These are phyloP conservation scores for Corynespora cassiicola DNA, from an alignment of 2,329 filamentous ascomycete genomes.

Conservation along the genomic window DNA sequence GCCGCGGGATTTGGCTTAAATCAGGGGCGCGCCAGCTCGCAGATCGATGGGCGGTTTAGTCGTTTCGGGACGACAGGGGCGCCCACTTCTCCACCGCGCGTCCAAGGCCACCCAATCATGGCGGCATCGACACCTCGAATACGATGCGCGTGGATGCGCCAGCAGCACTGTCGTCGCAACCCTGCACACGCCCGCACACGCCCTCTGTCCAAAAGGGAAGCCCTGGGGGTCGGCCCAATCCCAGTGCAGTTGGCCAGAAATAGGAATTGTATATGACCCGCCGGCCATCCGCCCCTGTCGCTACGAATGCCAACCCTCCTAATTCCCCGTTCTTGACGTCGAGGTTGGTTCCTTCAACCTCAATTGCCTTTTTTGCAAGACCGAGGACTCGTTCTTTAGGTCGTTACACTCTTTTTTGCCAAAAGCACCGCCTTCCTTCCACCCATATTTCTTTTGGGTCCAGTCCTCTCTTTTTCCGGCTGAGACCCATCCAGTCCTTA, in stretches of 20 bases:
- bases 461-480: conserved; percentile 17
- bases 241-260: conserved; percentile 23
- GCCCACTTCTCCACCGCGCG: too few relatives aligned
- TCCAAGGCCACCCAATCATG: neutral
- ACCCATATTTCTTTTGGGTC: conserved; percentile 17
- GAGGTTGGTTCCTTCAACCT: conserved; percentile 32
- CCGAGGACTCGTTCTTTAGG: conserved; percentile 37
- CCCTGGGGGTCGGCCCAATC: conserved; percentile 7
- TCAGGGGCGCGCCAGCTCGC: conserved; percentile 4
- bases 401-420: conserved; percentile 45
- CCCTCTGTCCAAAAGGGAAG: conserved; percentile 3
- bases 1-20: conserved; percentile 3
- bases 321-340: conserved; percentile 37
- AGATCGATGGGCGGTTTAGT: conserved; percentile 1
- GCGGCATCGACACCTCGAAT: neutral
- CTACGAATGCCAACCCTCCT: conserved; percentile 25
- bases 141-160: too few relatives aligned
- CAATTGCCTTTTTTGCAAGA: conserved; percentile 29
- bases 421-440: conserved; percentile 8
- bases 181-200: conserved; percentile 1
- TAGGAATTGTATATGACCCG: conserved; percentile 39
- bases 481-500: conserved; percentile 9
- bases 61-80: conserved; percentile 2
- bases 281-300: conserved; percentile 30
- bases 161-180: too few relatives aligned